Evolutionary conservation across 495 filamentous ascomycete genomes (phyloP), one percentile per base, ranked within the genome.

Genomic region (Tuber melanosporum): DNA sequence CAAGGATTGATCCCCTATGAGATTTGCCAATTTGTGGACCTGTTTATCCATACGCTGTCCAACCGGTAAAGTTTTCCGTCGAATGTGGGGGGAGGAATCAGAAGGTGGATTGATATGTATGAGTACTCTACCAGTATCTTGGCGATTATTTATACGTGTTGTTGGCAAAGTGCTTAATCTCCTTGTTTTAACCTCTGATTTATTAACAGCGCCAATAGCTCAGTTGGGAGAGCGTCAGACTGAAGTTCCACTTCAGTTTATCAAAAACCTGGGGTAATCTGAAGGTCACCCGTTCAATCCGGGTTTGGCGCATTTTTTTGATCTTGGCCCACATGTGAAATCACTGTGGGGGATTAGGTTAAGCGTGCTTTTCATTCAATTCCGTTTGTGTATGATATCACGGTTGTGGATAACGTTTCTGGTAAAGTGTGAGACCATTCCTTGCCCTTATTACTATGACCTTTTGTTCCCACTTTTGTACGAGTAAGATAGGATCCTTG

Each of bases 171-270:
- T 32, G 17, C 57, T 66, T 36, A 19, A 17, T 36, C 3, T 66
- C 10, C 10, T 32, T 17, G 26, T 19, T 17, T 8, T 19, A 32
- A 36, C 12, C 57, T 36, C 12, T 3, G 17, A 5, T 26, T 36
- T n/a, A 66, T 66, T 10, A 66, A 36, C 36, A 26, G 80, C 80
- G 80, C 80, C 77, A 81, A 81, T 81, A 81, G 75, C 80, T 81
- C 73, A 80, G 79, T 80, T 81, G 79, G 79, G 78, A 80, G 80
- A 82, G 80, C 78, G 80, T 76, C 79, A 80, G 76, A 80, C 77
- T 77, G 77, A 74, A 77, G 69, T 52, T 72, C 57, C 75, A 69
- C 73, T 66, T 72, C 77, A 74, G 71, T 49, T 49, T n/a, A 45
- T 36, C 72, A 45, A 36, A 43, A 36, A 43, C 72, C 12, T 39